Base-by-base conservation (phyloP, 2,329 filamentous ascomycete genomes). In the Monilinia fructigena region DNA sequence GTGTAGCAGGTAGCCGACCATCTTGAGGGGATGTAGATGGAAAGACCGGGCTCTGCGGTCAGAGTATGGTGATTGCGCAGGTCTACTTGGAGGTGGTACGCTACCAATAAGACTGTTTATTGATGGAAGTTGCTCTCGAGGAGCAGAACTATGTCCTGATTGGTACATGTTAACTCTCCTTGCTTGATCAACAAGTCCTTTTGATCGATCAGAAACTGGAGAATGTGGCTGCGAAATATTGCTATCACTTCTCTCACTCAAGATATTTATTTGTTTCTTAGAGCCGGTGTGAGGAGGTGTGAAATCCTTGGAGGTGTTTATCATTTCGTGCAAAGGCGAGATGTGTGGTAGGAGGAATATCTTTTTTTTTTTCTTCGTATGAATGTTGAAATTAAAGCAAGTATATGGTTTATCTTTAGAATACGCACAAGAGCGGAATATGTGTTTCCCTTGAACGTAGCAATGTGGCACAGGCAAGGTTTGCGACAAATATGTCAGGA, bases 31-130 rank as follows among this genome's bases (percentile, higher is more conserved):
- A 75, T 12, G 61, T 42, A 4, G 73, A 47, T 60, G 72, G 69
- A 40, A 75, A 76, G n/a, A 69, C 56, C 14, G 75, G 75, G 55
- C 74, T 76, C 28, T 70, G 72, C 69, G 67, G 47, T 76, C 74
- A 23, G 73, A 73, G 66, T 73, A 75, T 42, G 75, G 70, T n/a
- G 74, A 73, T 48, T 70, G 71, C 55, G 70, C 66, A 31, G 72
- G 70, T 53, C 69, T 67, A 47, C 40, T 67, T 64, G 65, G 70
- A 55, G 69, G 69, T 63, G 69, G 47, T 55, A 70, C 55, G 31
- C 68, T 35, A 35, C 7, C 72, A 72, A 76, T 75, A 10, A 77
- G 56, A 67, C 75, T 76, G 63, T 73, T 77, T 53, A 77, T 63
- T 18, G 75, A 71, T 54, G 75, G 75, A 4, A 77, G 69, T 35